A percentile compares a stretch with the other conserved stretches of the same genome.
Evolutionary conservation across 306 rosid species (phyloP).

Genomic region (Prinsepia uniflora): DNA sequence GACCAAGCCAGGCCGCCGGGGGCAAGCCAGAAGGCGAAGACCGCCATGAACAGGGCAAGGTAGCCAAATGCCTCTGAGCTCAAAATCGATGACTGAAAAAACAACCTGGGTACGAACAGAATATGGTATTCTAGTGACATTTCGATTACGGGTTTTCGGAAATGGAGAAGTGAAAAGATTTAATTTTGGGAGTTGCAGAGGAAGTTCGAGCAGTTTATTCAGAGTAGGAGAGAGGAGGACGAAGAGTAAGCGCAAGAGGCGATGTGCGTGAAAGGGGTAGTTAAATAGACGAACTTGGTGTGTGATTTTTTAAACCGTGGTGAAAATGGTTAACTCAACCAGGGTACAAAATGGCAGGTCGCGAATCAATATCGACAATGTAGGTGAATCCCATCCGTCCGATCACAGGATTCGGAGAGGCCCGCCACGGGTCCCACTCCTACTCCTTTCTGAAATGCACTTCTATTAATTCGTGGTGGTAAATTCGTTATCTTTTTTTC

Average conservation of each 20-base stretch:
- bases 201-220: too few relatives aligned
- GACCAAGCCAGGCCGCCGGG: constrained; percentile 41
- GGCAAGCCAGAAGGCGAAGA: constrained; percentile 18
- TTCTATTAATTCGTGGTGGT: neutral
- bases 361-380: constrained; percentile 15
- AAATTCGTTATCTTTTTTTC: neutral
- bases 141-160: neutral
- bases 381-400: constrained; percentile 7
- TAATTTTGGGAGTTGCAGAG: neutral
- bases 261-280: constrained; percentile 5
- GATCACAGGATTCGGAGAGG: neutral
- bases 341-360: neutral
- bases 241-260: neutral
- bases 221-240: constrained; percentile 1
- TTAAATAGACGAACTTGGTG: constrained; percentile 28
- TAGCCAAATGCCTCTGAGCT: constrained; percentile 13
- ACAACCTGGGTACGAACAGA: neutral
- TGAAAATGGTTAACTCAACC: neutral
- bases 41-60: neutral
- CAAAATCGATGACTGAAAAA: constrained; percentile 9
- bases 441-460: neutral
- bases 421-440: neutral
- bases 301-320: constrained; percentile 7
- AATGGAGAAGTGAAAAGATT: neutral
- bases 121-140: neutral